These are phyloP conservation scores for Citrus trifoliata DNA, from an alignment of 345 rosid genomes.

Conservation along the genomic window DNA sequence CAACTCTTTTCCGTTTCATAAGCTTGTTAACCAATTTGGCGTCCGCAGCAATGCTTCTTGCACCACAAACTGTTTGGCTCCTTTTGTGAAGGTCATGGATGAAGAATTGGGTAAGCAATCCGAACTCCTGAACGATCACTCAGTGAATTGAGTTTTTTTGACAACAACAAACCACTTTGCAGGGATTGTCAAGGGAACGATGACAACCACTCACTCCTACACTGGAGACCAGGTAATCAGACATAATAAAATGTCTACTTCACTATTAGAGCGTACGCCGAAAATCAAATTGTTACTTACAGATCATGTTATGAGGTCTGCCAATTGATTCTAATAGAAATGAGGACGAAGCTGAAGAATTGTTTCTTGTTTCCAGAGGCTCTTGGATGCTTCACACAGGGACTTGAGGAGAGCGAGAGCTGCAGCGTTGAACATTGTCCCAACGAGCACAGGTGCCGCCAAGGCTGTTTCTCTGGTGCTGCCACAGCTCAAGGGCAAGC, in stretches of 20 bases:
- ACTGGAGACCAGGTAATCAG: conserved; percentile 92
- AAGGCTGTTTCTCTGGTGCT: conserved; percentile 94
- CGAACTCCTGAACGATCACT: not conserved
- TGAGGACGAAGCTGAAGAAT: not conserved
- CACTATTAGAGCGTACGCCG: not conserved
- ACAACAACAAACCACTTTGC: conserved; percentile 14
- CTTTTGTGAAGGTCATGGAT: conserved; percentile 84
- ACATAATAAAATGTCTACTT: not conserved
- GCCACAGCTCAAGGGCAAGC: conserved; percentile 97
- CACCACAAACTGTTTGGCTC: conserved; percentile 96
- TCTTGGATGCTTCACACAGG: conserved; percentile 94
- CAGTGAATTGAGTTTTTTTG: not conserved
- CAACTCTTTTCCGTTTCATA: not conserved
- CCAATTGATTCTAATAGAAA: not conserved
- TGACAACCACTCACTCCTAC: conserved; percentile 99
- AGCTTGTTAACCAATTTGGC: conserved; percentile 8
- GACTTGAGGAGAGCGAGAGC: conserved; percentile 99
- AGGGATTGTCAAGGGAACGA: conserved; percentile 98
- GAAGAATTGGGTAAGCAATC: conserved; percentile 74
- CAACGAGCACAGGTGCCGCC: conserved; percentile 98
- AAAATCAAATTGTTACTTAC: not conserved
- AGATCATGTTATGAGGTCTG: not conserved
- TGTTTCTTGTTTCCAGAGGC: conserved; percentile 56
- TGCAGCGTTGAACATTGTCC: conserved; percentile 93
- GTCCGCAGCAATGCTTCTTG: conserved; percentile 90